Evolutionary conservation across 495 filamentous ascomycete species (phyloP), one percentile per base, ranked within the genome.

Genomic region (Chaetomium fimeti): DNA sequence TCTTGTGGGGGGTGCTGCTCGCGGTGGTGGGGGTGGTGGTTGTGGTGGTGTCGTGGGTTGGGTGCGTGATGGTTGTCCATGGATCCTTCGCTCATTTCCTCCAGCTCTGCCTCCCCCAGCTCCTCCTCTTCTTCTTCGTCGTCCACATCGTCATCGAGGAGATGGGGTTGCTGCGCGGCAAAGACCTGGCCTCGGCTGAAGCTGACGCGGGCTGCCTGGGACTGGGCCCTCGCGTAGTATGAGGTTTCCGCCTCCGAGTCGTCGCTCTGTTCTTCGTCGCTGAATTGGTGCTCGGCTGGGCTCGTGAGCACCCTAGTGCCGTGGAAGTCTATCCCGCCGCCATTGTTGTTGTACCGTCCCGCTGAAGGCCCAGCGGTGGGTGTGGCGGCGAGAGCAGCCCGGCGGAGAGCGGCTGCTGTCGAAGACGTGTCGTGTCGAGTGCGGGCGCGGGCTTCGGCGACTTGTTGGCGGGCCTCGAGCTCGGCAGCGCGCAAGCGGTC

Each of bases 381-480:
- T 20, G 62, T 40, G 9, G 69, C 22, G 43, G 54, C 18, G 48
- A 60, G 27, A 60, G 61, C 18, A 69, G 68, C 48, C 59, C 38
- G 22, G 61, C 56, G 66, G 64, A 15, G 70, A 62, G 54, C 52
- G 56, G 43, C 53, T 13, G 55, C 28, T 15, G 47, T 42, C 11
- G 48, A 40, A 28, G 64, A 71, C 65, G 68, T 38, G 68, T 70
- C 67, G 5, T 66, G 58, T 20, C 72, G 69, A 28, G 65, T 60
- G 65, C 73, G 69, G 58, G 70, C 68, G 64, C 73, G 65, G 7
- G 57, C 48, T 36, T 71, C 68, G 42, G 66, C 71, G 53, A 64
- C 63, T 51, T 57, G 58, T 11, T 60, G 61, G 49, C 64, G 59
- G 27, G 55, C 61, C 5, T 63, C 68, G 56, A 70, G 68, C 11